phyloP scores from a whole-genome alignment of 192 early-diverging fungal species.

The Coemansia sp. region DNA sequence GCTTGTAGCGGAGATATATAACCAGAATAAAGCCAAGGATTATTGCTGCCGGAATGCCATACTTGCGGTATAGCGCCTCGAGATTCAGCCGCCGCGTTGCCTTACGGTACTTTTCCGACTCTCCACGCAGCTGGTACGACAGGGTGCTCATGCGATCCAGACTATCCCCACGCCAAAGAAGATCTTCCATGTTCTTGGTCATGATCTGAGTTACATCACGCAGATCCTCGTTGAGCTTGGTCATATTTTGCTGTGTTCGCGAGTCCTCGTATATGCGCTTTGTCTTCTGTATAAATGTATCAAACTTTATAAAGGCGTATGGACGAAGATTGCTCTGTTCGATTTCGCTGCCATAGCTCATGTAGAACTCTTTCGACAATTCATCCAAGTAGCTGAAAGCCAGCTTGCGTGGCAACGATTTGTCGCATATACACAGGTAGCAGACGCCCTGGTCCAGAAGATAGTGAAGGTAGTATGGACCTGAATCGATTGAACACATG shows the following conservation, averaged over 20 bases:
- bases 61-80: conserved; percentile 92
- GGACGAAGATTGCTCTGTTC: conserved; percentile 81
- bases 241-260: conserved; percentile 86
- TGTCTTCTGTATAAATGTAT: conserved; percentile 98
- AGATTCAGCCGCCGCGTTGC: conserved; percentile 83
- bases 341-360: conserved; percentile 90
- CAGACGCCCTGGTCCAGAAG: conserved; percentile 92
- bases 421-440: conserved; percentile 93
- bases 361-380: conserved; percentile 89
- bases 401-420: conserved; percentile 86
- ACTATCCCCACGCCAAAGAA: conserved; percentile 87
- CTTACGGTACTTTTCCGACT: conserved; percentile 86
- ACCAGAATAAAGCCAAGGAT: conserved; percentile 77
- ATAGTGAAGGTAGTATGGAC: conserved; percentile 89
- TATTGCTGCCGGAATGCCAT: conserved; percentile 87
- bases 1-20: conserved; percentile 64
- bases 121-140: conserved; percentile 64
- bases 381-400: conserved; percentile 97
- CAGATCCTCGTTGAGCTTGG: conserved; percentile 93
- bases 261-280: conserved; percentile 96
- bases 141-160: conserved; percentile 75
- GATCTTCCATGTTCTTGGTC: conserved; percentile 97
- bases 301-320: conserved; percentile 98
- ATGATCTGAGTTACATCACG: conserved; percentile 96
- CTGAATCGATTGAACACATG: conserved; percentile 93